These are phyloP conservation scores for Trichoderma asperellum DNA, from an alignment of 2,329 filamentous ascomycete species.

Conservation along the genomic window DNA sequence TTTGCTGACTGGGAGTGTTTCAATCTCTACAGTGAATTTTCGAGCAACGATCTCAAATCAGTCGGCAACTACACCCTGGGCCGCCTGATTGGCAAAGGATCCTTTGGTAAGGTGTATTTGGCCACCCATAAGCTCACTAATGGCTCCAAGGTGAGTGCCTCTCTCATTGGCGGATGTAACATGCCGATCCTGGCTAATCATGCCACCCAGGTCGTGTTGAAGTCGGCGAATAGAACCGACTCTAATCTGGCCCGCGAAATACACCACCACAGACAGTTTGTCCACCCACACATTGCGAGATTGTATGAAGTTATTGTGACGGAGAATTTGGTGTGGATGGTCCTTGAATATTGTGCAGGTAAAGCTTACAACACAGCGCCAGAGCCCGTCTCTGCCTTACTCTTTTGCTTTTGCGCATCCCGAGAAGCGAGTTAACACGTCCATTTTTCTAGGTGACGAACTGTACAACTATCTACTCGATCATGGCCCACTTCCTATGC, in stretches of 20 bases:
- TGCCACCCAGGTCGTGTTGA: slow-evolving; percentile 80
- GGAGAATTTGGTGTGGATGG: slow-evolving; percentile 92
- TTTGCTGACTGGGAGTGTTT: slow-evolving; percentile 8
- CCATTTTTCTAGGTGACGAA: slow-evolving; percentile 71
- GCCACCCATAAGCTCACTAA: slow-evolving; percentile 97
- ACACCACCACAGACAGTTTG: slow-evolving; percentile 96
- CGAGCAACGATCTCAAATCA: slow-evolving; percentile 83
- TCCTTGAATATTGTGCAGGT: slow-evolving; percentile 95
- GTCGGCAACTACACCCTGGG: slow-evolving; percentile 96
- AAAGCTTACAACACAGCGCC: slow-evolving; percentile 33
- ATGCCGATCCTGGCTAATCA: slow-evolving; percentile 30
- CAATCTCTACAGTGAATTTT: slow-evolving; percentile 74
- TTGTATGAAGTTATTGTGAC: slow-evolving; percentile 99
- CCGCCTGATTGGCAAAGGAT: slow-evolving; percentile 92
- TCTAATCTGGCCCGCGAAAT: slow-evolving; percentile 96
- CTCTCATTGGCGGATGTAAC: neutral
- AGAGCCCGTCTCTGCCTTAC: neutral
- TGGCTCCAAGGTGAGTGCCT: slow-evolving; percentile 77
- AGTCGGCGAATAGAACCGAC: slow-evolving; percentile 95
- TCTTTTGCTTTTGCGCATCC: neutral
- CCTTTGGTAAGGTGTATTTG: slow-evolving; percentile 97
- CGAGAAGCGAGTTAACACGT: neutral
- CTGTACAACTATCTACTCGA: slow-evolving; percentile 93
- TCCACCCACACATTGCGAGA: slow-evolving; percentile 94
- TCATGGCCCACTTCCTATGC: slow-evolving; percentile 79